Evolutionary conservation across 495 filamentous ascomycete species (phyloP), one percentile per base, ranked within the genome.

Genomic region (Jackrogersella multiformis): DNA sequence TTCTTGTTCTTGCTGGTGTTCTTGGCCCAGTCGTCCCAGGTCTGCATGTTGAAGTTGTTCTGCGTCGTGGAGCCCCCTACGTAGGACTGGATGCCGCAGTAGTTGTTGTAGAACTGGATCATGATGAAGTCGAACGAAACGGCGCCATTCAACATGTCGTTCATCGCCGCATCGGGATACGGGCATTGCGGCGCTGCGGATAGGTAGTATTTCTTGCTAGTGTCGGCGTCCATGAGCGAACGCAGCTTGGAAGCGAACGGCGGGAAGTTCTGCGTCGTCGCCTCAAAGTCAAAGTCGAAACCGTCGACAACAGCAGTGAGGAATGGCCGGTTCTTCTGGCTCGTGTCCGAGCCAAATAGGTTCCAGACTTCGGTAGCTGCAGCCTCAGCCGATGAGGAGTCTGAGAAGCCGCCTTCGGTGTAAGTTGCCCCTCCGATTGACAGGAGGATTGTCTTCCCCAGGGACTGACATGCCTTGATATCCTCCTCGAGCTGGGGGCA

Each of bases 11-110:
- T 69, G 46, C 85, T 87, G 5, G 77, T 77, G 0, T 75, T 84
- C 68, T 86, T 83, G 5, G 90, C 88, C 88, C 90, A 93, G 65
- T 80, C 79, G 63, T 92, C 89, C 90, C 90, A 92, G 54, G 81
- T 82, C 12, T 77, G 80, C 73, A 91, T 88, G 77, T 92, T 91
- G 78, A 88, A 92, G 64, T 85, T 85, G 56, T 75, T 82, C 72
- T 85, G 85, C 4, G 74, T 81, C 8, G 71, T 56, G 0, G 75
- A 46, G 3, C 84, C 81, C 0, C 78, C 24, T 9, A 73, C 56
- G 75, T 81, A 92, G 16, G 79, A 79, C 49, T 80, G 75, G 2
- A 87, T 72, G 13, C 89, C 89, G 74, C 89, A 91, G 68, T 78
- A 86, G 79, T 89, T 90, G 71, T 82, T 82, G 70, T 81, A 92